Evolutionary conservation across 495 filamentous ascomycete genomes (phyloP), one percentile per base, ranked within the genome.

Genomic region (Penicillium verhagenii): DNA sequence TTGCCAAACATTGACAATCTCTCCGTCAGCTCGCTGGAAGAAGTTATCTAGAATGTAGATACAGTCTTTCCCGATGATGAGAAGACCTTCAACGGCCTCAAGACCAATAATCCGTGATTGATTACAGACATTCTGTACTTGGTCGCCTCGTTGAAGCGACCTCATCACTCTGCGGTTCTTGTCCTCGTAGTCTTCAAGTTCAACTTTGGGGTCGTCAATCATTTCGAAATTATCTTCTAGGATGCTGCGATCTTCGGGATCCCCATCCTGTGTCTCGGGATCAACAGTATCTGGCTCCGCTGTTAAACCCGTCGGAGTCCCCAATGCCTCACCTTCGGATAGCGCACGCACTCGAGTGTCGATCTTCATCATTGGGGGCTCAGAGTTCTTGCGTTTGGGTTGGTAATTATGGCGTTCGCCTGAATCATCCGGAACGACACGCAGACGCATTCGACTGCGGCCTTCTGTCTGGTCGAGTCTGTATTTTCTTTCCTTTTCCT

Each of bases 111-210:
- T 90, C 8, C 95, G 84, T 39, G 94, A 97, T 52, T 96, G 85
- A 64, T 98, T 98, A 77, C 90, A 94, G 6, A 96, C 90, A 58
- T 88, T 86, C 63, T 96, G 90, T n/a, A 98, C 92, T 50, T 90
- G 79, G 61, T 98, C 94, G 5, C 90, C 90, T 28, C 90, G 88
- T 55, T 96, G 89, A 11, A 98, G 79, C 58, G 90, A 96, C 53
- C 94, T 80, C 90, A 97, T 92, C 45, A 98, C 94, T 71, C 95
- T 97, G 14, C 94, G 79, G 63, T 98, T 97, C 74, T 96, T 97
- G 66, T 98, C 94, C 71, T 97, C 94, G 61, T 90, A 96, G 10
- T 85, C 86, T 50, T 95, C 93, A 14, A 90, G 82, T 43, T 86
- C 90, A 44, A 90, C 84, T n/a, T 83, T 82, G 6, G 87, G 86